Base-by-base conservation (phyloP, 768 basidiomycete species). In the Boletus sp. region DNA sequence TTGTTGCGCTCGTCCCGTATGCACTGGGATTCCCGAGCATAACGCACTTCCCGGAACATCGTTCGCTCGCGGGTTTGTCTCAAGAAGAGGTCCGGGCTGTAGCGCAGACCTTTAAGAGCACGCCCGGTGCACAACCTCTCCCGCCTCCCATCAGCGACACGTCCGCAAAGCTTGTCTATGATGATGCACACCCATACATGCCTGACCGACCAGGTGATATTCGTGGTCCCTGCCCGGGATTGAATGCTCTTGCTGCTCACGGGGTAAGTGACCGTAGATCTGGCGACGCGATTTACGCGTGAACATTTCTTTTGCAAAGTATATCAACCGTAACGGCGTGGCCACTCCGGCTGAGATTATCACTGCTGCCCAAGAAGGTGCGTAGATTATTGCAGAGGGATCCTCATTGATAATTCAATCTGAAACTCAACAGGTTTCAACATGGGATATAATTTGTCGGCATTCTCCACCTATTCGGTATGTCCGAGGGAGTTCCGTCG, bases 171-270 rank as follows among this genome's bases (percentile, higher is more conserved):
- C 14, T 62, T 39, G 65, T 68, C 4, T 30, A 60, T 35, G 65
- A 65, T 15, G 38, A 15, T 1, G 46, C 29, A 9, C 65, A 67
- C n/a, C 63, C 65, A 17, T 68, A 46, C 29, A 1, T 25, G 2
- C 52, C 53, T 4, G 51, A 50, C 25, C 43, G 0, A 32, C 62
- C 65, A 7, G 57, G 62, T 25, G 65, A 67, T 23, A 59, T 68
- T 27, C 65, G 65, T 45, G 65, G 65, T 5, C 66, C 65, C 7
- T 66, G 57, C 33, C 63, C 65, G 0, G 65, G 65, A 51, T 34
- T 66, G 50, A 66, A 66, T 32, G 68, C 66, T 7, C 41, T 66
- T 1, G 63, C 66, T 11, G 59, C 63, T 63, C 65, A 66, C 9
- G 65, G 65, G n/a, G 65, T 68, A n/a, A 56, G 65, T 44, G 6